These are phyloP conservation scores for Cladorrhinum samala DNA, from an alignment of 495 filamentous ascomycete genomes.

Conservation along the genomic window DNA sequence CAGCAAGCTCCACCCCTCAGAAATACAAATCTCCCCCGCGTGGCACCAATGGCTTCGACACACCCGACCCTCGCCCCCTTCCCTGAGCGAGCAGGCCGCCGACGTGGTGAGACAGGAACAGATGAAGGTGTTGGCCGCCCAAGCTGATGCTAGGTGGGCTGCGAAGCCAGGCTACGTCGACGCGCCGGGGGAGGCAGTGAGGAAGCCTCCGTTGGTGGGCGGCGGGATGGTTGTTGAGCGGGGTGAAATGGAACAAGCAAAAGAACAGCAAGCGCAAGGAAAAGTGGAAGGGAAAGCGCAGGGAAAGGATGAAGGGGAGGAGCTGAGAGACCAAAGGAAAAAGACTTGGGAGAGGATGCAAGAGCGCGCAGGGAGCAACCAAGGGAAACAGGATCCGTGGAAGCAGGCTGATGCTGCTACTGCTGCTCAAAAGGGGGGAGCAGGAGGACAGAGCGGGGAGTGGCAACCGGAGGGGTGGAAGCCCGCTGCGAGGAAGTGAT, in stretches of 20 bases:
- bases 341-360: conserved; percentile 25
- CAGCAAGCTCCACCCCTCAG: conserved; percentile 55
- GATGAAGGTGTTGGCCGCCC: conserved; percentile 66
- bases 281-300: not conserved
- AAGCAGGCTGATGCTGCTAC: conserved; percentile 42
- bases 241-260: conserved; percentile 3
- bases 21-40: conserved; percentile 55
- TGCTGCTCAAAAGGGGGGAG: no score
- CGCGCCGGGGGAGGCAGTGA: not conserved
- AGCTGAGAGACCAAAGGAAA: conserved; percentile 8
- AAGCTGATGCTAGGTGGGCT: conserved; percentile 82
- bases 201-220: not conserved
- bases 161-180: conserved; percentile 52
- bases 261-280: not conserved
- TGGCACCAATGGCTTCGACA: conserved; percentile 98
- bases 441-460: conserved; percentile 54
- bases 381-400: conserved; percentile 54
- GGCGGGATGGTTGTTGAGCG: not conserved
- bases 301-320: not conserved
- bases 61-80: conserved; percentile 63
- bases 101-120: conserved; percentile 62
- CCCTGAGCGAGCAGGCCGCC: conserved; percentile 63
- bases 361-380: conserved; percentile 18
- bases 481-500: conserved; percentile 38
- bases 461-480: conserved; percentile 77